Evolutionary conservation across 2,329 filamentous ascomycete genomes (phyloP).

Genomic region (Trichoderma lentiforme): DNA sequence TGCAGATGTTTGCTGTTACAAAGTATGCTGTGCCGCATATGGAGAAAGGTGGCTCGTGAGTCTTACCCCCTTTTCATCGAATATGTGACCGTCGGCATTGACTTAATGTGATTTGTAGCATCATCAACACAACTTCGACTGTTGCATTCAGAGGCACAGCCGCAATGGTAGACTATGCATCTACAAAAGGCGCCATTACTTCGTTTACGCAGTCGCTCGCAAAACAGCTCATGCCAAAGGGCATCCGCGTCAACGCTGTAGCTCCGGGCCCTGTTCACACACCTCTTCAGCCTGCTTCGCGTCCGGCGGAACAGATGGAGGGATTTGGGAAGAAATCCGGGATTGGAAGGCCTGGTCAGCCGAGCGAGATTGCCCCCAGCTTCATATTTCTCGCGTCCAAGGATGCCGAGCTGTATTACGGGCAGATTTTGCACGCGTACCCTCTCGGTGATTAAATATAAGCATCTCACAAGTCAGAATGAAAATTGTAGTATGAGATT

Average conservation of each 20-base stretch:
- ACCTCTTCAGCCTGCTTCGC: conserved; percentile 38
- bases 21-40: conserved; percentile 76
- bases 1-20: conserved; percentile 75
- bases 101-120: conserved; percentile 29
- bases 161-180: conserved; percentile 48
- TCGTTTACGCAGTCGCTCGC: conserved; percentile 50
- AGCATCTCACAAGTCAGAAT: not conserved
- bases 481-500: not conserved
- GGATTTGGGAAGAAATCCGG: conserved; percentile 39
- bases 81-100: too few relatives aligned
- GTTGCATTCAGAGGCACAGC: conserved; percentile 49
- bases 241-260: conserved; percentile 49
- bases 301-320: conserved; percentile 44
- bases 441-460: conserved; percentile 35
- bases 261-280: conserved; percentile 18
- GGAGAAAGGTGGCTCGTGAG: conserved; percentile 36
- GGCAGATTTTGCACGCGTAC: conserved; percentile 40
- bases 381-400: conserved; percentile 41
- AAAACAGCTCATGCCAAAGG: conserved; percentile 47
- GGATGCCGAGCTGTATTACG: conserved; percentile 38
- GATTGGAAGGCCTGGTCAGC: conserved; percentile 41
- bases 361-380: conserved; percentile 42
- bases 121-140: conserved; percentile 52
- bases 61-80: not conserved
- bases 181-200: conserved; percentile 56